phyloP scores from a whole-genome alignment of 2,329 filamentous ascomycete species.

The Penicillium sumatraense region DNA sequence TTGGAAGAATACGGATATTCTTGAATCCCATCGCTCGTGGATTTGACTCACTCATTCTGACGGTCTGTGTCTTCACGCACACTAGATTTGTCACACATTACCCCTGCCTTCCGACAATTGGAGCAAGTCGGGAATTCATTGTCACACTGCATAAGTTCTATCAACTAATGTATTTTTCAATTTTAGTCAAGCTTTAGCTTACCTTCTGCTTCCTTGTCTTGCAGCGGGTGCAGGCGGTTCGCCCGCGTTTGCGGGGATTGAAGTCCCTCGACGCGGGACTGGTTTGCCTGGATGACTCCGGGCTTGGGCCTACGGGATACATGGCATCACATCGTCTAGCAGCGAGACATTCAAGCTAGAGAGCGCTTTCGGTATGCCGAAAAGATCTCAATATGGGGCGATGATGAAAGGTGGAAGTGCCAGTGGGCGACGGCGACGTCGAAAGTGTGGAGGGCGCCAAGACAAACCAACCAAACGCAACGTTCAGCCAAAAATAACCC shows the following conservation, averaged over 20 bases:
- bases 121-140: slow-evolving; percentile 51
- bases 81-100: slow-evolving; percentile 48
- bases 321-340: slow-evolving; percentile 8
- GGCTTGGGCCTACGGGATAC: slow-evolving; percentile 20
- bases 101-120: slow-evolving; percentile 50
- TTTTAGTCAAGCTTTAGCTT: background rate
- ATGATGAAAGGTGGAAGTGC: background rate
- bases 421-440: background rate
- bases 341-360: background rate
- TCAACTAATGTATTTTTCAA: background rate
- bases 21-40: too few species aligned
- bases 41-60: slow-evolving; percentile 43
- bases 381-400: background rate
- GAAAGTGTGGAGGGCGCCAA: background rate
- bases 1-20: too few species aligned
- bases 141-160: slow-evolving; percentile 42
- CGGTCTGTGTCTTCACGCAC: slow-evolving; percentile 45
- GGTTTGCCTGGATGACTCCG: slow-evolving; percentile 25
- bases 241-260: slow-evolving; percentile 51
- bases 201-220: slow-evolving; percentile 53
- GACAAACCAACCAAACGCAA: background rate
- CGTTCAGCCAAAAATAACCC: background rate
- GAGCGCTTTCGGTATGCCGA: background rate
- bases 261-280: slow-evolving; percentile 34
- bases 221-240: slow-evolving; percentile 53